Evolutionary conservation across 352 stramenopile genomes (phyloP).

Genomic region (Globisporangium cylindrosporum): DNA sequence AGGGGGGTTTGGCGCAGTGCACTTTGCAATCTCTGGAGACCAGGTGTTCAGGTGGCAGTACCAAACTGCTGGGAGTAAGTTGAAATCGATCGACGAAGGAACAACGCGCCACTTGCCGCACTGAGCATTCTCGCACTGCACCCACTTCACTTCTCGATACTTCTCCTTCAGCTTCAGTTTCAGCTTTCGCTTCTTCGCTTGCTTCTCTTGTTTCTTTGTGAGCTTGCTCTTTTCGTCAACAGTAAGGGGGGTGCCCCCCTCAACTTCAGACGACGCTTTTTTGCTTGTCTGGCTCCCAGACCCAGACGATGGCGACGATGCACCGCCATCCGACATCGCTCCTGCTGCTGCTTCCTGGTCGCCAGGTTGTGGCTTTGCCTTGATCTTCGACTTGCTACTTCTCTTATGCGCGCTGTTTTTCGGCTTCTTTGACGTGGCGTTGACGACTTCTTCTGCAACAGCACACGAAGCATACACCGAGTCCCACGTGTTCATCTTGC

Average conservation of each 20-base stretch:
- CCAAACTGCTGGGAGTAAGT: slow-evolving; percentile 89
- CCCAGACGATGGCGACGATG: slow-evolving; percentile 37
- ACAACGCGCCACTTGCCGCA: slow-evolving; percentile 96
- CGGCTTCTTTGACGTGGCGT: slow-evolving; percentile 15
- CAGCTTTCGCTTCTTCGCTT: slow-evolving; percentile 73
- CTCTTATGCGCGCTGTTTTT: slow-evolving; percentile 12
- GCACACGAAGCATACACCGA: slow-evolving; percentile 78
- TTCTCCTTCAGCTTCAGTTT: slow-evolving; percentile 80
- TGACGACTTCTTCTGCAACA: slow-evolving; percentile 87
- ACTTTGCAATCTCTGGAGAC: slow-evolving; percentile 68
- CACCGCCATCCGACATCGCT: slow-evolving; percentile 24
- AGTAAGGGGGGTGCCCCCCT: not conserved
- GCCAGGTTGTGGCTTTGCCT: slow-evolving; percentile 22
- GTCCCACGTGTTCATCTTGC: slow-evolving; percentile 94
- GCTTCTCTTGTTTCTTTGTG: slow-evolving; percentile 57
- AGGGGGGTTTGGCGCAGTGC: slow-evolving; percentile 58
- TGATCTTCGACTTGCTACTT: slow-evolving; percentile 24
- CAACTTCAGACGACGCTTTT: slow-evolving; percentile 9
- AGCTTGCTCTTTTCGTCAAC: slow-evolving; percentile 24
- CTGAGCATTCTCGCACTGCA: slow-evolving; percentile 92
- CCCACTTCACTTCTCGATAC: slow-evolving; percentile 89
- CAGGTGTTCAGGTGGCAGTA: slow-evolving; percentile 83
- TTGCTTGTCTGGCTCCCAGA: slow-evolving; percentile 28
- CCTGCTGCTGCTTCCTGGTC: slow-evolving; percentile 7
- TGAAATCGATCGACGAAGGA: slow-evolving; percentile 87